Conservation (phyloP, 164 flowering plant genomes). For the Kingdonia uniflora region DNA sequence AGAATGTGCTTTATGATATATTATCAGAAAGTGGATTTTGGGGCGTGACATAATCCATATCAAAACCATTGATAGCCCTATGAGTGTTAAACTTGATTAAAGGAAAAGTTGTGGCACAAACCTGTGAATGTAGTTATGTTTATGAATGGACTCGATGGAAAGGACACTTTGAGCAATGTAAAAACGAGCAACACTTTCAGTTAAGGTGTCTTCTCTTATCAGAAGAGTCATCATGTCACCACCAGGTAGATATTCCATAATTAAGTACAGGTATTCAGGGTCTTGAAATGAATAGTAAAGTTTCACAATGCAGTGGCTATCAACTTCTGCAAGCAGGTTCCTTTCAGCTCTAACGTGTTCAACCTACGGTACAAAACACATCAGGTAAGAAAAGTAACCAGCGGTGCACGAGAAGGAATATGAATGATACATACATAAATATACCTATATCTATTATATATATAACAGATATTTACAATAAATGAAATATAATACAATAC, state of each 20-base stretch:
- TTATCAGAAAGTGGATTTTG: too few species aligned
- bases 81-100: too few species aligned
- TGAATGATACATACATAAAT: too few species aligned
- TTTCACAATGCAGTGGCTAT: slow-evolving; percentile 83
- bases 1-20: too few species aligned
- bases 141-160: slow-evolving; percentile 95
- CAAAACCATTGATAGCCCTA: too few species aligned
- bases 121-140: slow-evolving; percentile 95
- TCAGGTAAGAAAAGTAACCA: not conserved
- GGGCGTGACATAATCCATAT: too few species aligned
- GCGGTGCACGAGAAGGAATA: too few species aligned
- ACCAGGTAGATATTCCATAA: slow-evolving; percentile 99
- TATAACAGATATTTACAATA: too few species aligned
- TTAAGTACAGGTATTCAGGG: slow-evolving; percentile 72
- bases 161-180: slow-evolving; percentile 89
- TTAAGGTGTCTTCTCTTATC: slow-evolving; percentile 90
- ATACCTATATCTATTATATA: too few species aligned
- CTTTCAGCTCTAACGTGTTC: slow-evolving; percentile 97
- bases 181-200: slow-evolving; percentile 89
- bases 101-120: slow-evolving; percentile 14
- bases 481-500: not conserved
- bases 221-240: slow-evolving; percentile 98
- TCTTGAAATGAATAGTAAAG: slow-evolving; percentile 97
- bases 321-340: slow-evolving; percentile 97
- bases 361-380: slow-evolving; percentile 35